A percentile compares a stretch with the other conserved stretches of the same genome.
Evolutionary conservation across 192 early-diverging fungal species (phyloP).

Genomic region (Paraglomus occultum): DNA sequence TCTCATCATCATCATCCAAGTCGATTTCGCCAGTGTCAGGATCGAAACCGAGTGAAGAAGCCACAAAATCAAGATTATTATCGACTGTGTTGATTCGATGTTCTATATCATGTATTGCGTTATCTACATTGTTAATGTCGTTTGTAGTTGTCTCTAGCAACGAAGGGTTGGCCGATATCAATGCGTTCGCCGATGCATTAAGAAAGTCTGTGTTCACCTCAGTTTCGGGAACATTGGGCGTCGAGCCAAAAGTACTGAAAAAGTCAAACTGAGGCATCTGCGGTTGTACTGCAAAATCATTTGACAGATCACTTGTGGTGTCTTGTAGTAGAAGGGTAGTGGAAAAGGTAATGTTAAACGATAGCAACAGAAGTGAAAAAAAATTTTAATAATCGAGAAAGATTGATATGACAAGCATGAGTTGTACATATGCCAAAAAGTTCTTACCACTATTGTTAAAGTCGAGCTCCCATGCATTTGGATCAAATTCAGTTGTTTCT

Average conservation of each 20-base stretch:
- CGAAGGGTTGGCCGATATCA: background rate
- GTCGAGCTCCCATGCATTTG: background rate
- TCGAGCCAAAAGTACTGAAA: constrained; percentile 5
- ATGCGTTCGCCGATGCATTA: background rate
- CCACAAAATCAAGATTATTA: constrained; percentile 11
- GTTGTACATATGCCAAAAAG: no score
- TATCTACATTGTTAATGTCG: background rate
- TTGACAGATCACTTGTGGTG: no score
- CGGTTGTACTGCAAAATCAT: background rate
- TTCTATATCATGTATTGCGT: constrained; percentile 9
- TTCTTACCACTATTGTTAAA: constrained; percentile 21
- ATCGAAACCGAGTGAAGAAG: constrained; percentile 22
- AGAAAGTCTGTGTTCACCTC: background rate
- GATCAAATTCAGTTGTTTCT: background rate
- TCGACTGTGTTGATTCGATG: constrained; percentile 11
- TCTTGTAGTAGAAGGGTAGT: no score
- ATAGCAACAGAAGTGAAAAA: no score
- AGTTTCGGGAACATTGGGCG: background rate
- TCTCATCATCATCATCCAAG: background rate
- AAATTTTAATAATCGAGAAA: no score
- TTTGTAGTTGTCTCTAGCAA: background rate
- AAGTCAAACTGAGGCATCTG: constrained; percentile 14
- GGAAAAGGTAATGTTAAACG: no score
- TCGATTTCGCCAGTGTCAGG: constrained; percentile 10
- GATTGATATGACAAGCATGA: no score